These are phyloP conservation scores for Ceratobasidium sp. DNA, from an alignment of 1,284 basidiomycete genomes.

Conservation along the genomic window DNA sequence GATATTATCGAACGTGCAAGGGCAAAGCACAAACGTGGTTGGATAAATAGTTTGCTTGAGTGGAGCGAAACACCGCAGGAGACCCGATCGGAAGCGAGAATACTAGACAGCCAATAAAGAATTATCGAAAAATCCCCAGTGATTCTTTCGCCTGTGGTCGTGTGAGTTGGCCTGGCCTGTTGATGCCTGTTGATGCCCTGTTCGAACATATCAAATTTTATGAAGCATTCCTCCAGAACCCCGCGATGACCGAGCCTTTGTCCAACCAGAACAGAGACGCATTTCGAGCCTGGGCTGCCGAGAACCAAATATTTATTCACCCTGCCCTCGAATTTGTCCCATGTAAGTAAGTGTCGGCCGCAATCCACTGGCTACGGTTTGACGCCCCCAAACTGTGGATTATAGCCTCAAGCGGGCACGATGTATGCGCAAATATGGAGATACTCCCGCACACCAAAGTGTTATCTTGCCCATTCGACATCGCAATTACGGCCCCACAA, in stretches of 20 bases:
- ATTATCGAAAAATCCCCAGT: not conserved
- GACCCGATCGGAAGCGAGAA: not conserved
- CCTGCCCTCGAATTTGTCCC: conserved; percentile 58
- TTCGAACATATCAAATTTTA: not conserved
- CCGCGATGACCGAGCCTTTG: not conserved
- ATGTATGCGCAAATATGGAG: conserved; percentile 63
- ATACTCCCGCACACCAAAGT: conserved; percentile 66
- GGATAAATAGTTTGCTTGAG: not conserved
- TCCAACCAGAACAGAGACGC: not conserved
- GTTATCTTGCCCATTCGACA: conserved; percentile 77
- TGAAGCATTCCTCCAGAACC: not conserved
- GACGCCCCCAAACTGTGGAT: conserved; percentile 54
- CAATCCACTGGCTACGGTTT: conserved; percentile 34
- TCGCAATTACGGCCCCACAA: conserved; percentile 72
- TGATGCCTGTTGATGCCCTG: not conserved
- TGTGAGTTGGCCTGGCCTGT: not conserved
- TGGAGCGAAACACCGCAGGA: not conserved
- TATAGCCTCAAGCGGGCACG: conserved; percentile 62
- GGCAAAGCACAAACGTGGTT: not conserved
- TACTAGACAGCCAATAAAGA: not conserved
- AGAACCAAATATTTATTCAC: conserved; percentile 64
- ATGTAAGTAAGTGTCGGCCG: conserved; percentile 55
- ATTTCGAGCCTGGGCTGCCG: conserved; percentile 60
- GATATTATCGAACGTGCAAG: not conserved
- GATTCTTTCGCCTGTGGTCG: not conserved